Evolutionary conservation across 2,329 filamentous ascomycete species (phyloP), one percentile per base, ranked within the genome.

Genomic region (Fusarium stilboides): DNA sequence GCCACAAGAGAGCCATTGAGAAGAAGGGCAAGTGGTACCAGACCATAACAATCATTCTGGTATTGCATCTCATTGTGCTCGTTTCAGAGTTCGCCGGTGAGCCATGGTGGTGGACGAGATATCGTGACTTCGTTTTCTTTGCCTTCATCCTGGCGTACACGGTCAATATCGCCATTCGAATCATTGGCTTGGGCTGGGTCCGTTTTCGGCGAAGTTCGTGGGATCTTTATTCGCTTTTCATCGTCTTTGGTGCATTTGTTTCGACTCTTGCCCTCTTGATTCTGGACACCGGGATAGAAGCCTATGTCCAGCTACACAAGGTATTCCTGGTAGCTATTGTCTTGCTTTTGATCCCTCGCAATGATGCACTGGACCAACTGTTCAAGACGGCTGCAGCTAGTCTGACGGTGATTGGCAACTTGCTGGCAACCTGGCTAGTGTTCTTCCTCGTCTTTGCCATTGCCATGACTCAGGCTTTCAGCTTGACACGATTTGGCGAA

Each of bases 381-480:
- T 99, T 99, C 88, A 99, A 99, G 80, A 99, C 97, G 3, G 97
- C 95, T 0, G 96, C 96, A 13, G 96, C 95, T 54, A 97, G 93
- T 89, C 82, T 99, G 72, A 91, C 93, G 3, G 90, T 93, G 19
- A 99, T 99, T 72, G 89, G 92, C 60, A 99, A 98, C 76, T 84
- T 99, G 43, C 84, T 99, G 39, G 95, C 95, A 3, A 99, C 97
- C 0, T 99, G 96, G 96, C 92, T 98, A 68, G 94, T 99, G 4
- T 88, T 99, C 63, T 99, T 98, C 82, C 83, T 99, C 44, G 94
- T 98, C 22, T 99, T 94, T 77, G 95, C 96, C 46, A 99, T 99
- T 74, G 97, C 96, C 6, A 86, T 98, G 78, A 98, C 95, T 13
- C 96, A 99, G 77, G 92, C 94, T 0, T 98, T 99, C 77, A 97